Conservation (phyloP, 1,284 basidiomycete genomes). For the Ustilago xerochloae region DNA sequence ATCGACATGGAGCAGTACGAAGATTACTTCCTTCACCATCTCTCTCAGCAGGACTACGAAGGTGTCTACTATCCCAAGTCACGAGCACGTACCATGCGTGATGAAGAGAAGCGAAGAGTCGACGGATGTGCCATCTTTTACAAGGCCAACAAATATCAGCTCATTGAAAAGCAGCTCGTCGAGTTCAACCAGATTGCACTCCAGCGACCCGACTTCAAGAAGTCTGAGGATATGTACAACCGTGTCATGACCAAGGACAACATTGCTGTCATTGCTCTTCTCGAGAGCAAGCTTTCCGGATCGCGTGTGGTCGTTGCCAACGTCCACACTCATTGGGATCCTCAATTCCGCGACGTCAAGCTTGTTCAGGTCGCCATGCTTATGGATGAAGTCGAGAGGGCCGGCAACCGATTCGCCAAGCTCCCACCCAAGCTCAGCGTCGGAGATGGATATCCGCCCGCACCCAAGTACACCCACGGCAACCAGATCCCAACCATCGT, state of each 20-base stretch:
- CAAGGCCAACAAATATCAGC: slow-evolving; percentile 84
- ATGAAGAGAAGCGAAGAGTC: slow-evolving; percentile 84
- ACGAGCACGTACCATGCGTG: slow-evolving; percentile 91
- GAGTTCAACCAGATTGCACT: slow-evolving; percentile 95
- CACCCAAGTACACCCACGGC: slow-evolving; percentile 80
- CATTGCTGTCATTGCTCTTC: slow-evolving; percentile 85
- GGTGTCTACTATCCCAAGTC: slow-evolving; percentile 95
- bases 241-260: slow-evolving; percentile 96
- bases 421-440: slow-evolving; percentile 77
- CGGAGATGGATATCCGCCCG: slow-evolving; percentile 66
- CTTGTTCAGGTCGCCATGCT: slow-evolving; percentile 93
- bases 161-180: slow-evolving; percentile 92
- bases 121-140: slow-evolving; percentile 98
- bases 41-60: slow-evolving; percentile 84
- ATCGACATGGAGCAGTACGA: slow-evolving; percentile 93
- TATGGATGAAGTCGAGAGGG: slow-evolving; percentile 91
- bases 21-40: slow-evolving; percentile 86
- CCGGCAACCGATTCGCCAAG: slow-evolving; percentile 83
- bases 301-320: slow-evolving; percentile 90
- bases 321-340: slow-evolving; percentile 93
- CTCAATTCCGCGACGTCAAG: slow-evolving; percentile 93
- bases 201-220: slow-evolving; percentile 93
- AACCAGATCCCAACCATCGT: slow-evolving; percentile 90
- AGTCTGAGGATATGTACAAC: slow-evolving; percentile 99
- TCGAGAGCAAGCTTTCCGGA: slow-evolving; percentile 88